Conservation (phyloP, 148 eudicot genomes). For the Cornus controversa region DNA sequence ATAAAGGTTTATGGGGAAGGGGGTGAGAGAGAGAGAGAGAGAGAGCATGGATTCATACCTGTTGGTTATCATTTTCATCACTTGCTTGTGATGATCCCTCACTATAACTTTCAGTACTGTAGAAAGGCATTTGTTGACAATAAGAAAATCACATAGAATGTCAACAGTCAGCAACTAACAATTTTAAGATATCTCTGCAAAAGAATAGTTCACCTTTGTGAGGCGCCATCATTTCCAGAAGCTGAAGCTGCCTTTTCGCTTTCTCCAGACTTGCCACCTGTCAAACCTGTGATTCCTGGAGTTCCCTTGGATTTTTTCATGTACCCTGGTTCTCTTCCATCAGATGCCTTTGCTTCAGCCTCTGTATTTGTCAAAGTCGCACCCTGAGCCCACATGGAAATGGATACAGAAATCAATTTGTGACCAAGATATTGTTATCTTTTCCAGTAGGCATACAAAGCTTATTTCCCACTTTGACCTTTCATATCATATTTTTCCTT, state of each 20-base stretch:
- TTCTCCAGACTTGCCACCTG: constrained; percentile 48
- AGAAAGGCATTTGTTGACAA: not conserved
- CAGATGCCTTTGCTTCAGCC: constrained; percentile 43
- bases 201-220: constrained; percentile 50
- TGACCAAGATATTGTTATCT: not conserved
- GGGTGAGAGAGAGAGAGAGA: not conserved
- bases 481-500: not conserved
- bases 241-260: constrained; percentile 68
- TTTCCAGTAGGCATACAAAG: not conserved
- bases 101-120: constrained; percentile 71
- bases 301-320: constrained; percentile 48
- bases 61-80: constrained; percentile 60
- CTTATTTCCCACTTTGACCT: not conserved
- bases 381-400: constrained; percentile 3
- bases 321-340: constrained; percentile 39
- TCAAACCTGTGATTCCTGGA: constrained; percentile 30
- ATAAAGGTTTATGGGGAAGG: not conserved
- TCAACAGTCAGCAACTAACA: not conserved
- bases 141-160: not conserved
- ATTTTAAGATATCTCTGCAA: not conserved
- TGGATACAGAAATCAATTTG: constrained; percentile 1
- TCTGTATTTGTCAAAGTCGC: constrained; percentile 29
- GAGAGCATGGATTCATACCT: constrained; percentile 29
- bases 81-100: constrained; percentile 75
- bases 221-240: constrained; percentile 76